phyloP scores from a whole-genome alignment of 352 stramenopile species.

The Blastocystis sp. region DNA sequence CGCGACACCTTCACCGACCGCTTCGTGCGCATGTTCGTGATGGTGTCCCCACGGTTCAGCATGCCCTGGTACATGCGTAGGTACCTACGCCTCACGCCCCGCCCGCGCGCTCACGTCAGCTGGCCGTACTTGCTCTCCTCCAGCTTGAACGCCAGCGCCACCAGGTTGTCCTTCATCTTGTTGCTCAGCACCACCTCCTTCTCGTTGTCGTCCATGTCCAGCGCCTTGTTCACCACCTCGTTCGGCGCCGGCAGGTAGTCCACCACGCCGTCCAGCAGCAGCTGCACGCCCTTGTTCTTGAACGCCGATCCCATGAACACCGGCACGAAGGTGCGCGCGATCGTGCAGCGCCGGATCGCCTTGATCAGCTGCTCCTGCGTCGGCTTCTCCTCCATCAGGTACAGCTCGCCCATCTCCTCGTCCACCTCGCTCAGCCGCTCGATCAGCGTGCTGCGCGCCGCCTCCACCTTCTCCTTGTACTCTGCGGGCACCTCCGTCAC shows the following conservation, averaged over 20 bases:
- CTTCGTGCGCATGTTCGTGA: constrained; percentile 79
- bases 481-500: constrained; percentile 68
- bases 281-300: constrained; percentile 81
- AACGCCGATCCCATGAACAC: constrained; percentile 97
- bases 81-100: constrained; percentile 73
- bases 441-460: constrained; percentile 79
- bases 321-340: constrained; percentile 94
- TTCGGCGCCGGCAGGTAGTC: constrained; percentile 90
- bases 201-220: constrained; percentile 89
- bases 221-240: constrained; percentile 89
- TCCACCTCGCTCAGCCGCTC: constrained; percentile 91
- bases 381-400: constrained; percentile 94
- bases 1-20: constrained; percentile 74
- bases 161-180: constrained; percentile 81
- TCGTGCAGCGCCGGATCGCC: constrained; percentile 88
- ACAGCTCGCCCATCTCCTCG: constrained; percentile 96
- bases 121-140: constrained; percentile 97
- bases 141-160: constrained; percentile 98
- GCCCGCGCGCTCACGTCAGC: constrained; percentile 94
- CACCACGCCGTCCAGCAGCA: constrained; percentile 93
- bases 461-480: constrained; percentile 66
- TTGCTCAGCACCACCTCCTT: constrained; percentile 83
- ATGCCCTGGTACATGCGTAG: constrained; percentile 75
- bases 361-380: constrained; percentile 83
- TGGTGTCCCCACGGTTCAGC: constrained; percentile 81